These are phyloP conservation scores for Lablab purpureus DNA, from an alignment of 306 rosid genomes.

Conservation along the genomic window DNA sequence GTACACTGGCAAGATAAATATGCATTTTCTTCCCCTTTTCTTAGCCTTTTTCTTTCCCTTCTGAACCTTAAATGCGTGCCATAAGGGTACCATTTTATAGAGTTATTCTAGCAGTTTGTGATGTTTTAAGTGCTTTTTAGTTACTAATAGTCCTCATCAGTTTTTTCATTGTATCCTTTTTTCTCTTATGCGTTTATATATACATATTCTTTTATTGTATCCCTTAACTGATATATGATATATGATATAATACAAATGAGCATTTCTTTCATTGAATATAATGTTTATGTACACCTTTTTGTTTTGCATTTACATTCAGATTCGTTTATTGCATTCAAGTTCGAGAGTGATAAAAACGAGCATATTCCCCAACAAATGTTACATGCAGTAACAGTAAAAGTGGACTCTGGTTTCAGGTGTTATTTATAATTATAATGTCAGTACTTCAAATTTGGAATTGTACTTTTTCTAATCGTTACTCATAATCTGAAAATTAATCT, in stretches of 20 bases:
- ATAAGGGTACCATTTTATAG: constrained; percentile 50
- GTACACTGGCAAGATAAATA: constrained; percentile 52
- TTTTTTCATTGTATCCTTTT: constrained; percentile 29
- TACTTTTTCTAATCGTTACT: background rate
- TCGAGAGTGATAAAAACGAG: constrained; percentile 4
- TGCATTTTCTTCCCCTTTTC: constrained; percentile 21
- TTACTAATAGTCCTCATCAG: constrained; percentile 42
- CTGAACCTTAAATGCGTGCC: constrained; percentile 46
- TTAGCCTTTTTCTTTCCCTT: background rate
- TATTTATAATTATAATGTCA: background rate
- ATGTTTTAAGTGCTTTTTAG: constrained; percentile 41
- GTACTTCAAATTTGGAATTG: background rate
- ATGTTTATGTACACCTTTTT: background rate
- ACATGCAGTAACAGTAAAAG: background rate
- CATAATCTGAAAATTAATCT: background rate
- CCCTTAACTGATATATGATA: constrained; percentile 42
- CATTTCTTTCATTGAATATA: constrained; percentile 23
- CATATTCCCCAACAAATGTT: background rate
- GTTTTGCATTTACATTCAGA: background rate
- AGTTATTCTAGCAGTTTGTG: constrained; percentile 42
- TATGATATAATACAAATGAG: constrained; percentile 40
- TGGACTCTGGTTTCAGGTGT: background rate
- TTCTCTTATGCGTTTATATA: constrained; percentile 15
- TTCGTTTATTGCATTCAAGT: background rate
- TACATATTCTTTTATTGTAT: constrained; percentile 55